Conservation (phyloP, 257 asterid species). For the Salvia miltiorrhiza region DNA sequence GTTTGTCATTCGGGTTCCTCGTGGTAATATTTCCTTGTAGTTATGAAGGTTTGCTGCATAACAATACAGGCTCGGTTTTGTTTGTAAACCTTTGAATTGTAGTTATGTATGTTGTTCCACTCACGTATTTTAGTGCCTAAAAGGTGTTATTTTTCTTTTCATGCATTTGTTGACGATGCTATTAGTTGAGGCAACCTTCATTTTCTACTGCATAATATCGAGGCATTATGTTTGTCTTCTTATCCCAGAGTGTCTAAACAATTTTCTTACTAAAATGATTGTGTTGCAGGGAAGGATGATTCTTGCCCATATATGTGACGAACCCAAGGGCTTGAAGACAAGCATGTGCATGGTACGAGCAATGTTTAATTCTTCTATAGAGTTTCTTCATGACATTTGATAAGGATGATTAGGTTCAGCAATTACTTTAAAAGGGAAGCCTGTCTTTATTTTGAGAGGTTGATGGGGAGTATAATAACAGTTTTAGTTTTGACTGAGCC, state of each 20-base stretch:
- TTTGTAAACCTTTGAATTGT: background rate
- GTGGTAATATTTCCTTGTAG: constrained; percentile 57
- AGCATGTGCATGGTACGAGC: constrained; percentile 87
- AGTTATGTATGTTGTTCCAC: background rate
- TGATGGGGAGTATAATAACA: background rate
- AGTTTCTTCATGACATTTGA: background rate
- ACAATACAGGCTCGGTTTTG: constrained; percentile 5
- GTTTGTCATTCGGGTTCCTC: constrained; percentile 92
- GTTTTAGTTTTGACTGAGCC: background rate
- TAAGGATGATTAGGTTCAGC: background rate
- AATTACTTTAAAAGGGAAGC: background rate
- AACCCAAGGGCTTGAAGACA: constrained; percentile 98
- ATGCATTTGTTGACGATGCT: too few species aligned
- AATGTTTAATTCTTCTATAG: too few species aligned
- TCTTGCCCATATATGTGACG: constrained; percentile 94
- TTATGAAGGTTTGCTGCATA: background rate
- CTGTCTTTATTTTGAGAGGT: background rate
- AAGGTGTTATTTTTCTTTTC: too few species aligned
- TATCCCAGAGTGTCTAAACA: background rate
- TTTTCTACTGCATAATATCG: background rate
- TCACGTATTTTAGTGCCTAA: background rate
- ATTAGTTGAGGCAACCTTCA: too few species aligned
- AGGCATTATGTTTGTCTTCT: constrained; percentile 5
- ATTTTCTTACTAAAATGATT: constrained; percentile 19
- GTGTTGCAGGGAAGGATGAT: constrained; percentile 92